Percentiles rank a stretch among this genome's conserved stretches.
Evolutionary conservation across 345 rosid genomes (phyloP).

Genomic region (Brassica incana): DNA sequence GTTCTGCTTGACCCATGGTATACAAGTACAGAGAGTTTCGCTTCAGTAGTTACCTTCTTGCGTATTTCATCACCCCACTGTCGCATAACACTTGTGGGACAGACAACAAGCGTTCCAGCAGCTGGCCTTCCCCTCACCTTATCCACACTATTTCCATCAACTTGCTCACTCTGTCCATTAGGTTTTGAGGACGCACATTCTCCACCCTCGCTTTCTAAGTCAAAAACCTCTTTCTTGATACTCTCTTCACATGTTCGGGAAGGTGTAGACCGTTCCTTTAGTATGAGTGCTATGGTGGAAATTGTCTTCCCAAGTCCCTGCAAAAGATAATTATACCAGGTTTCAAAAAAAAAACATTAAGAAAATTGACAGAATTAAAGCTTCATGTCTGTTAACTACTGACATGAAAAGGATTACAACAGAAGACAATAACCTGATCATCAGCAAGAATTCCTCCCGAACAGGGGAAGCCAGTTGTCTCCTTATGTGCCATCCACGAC

Average conservation of each 20-base stretch:
- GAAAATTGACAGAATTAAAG: slow-evolving; percentile 9
- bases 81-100: slow-evolving; percentile 95
- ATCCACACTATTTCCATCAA: slow-evolving; percentile 30
- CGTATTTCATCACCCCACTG: slow-evolving; percentile 92
- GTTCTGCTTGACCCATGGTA: slow-evolving; percentile 93
- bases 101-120: slow-evolving; percentile 95
- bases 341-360: background rate
- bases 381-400: background rate
- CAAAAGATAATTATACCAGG: slow-evolving; percentile 34
- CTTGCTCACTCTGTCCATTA: slow-evolving; percentile 35
- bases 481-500: slow-evolving; percentile 96
- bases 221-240: slow-evolving; percentile 54
- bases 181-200: slow-evolving; percentile 43
- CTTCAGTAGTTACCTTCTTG: slow-evolving; percentile 70
- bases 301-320: slow-evolving; percentile 96
- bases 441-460: slow-evolving; percentile 98
- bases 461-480: slow-evolving; percentile 63
- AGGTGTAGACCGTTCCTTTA: slow-evolving; percentile 73
- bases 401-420: slow-evolving; percentile 19
- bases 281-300: slow-evolving; percentile 92
- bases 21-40: slow-evolving; percentile 71
- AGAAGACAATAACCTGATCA: slow-evolving; percentile 68
- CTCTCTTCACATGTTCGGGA: slow-evolving; percentile 39
- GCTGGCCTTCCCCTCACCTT: slow-evolving; percentile 74
- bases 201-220: slow-evolving; percentile 74